These are phyloP conservation scores for Penicillium verhagenii DNA, from an alignment of 495 filamentous ascomycete genomes.

Conservation along the genomic window DNA sequence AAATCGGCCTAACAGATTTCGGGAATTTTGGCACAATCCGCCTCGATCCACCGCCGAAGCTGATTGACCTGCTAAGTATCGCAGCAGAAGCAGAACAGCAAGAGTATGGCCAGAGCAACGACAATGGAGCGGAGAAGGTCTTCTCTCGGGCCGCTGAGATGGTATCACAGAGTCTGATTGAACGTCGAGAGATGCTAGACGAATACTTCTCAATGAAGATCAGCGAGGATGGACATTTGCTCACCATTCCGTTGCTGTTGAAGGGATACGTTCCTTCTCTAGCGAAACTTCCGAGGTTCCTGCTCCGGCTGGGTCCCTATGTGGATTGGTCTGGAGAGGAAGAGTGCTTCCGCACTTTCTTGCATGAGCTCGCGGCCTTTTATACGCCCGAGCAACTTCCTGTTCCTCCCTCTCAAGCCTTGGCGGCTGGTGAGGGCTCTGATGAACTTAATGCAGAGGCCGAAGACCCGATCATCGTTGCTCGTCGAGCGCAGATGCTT, in stretches of 20 bases:
- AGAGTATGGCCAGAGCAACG: slow-evolving; percentile 15
- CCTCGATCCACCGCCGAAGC: slow-evolving; percentile 71
- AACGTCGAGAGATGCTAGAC: slow-evolving; percentile 77
- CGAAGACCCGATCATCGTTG: slow-evolving; percentile 51
- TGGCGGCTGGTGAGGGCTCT: slow-evolving; percentile 6
- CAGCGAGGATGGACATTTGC: slow-evolving; percentile 70
- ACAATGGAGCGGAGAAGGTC: slow-evolving; percentile 57
- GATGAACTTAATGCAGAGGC: slow-evolving; percentile 10
- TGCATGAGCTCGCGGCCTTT: slow-evolving; percentile 85
- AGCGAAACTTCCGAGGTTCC: slow-evolving; percentile 83
- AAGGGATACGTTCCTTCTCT: slow-evolving; percentile 86
- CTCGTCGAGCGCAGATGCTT: slow-evolving; percentile 62
- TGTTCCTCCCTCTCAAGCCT: slow-evolving; percentile 36
- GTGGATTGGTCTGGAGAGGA: slow-evolving; percentile 86
- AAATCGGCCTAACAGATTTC: slow-evolving; percentile 93
- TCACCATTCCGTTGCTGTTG: slow-evolving; percentile 76
- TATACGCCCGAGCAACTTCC: slow-evolving; percentile 88
- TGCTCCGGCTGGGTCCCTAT: slow-evolving; percentile 83
- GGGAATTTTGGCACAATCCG: slow-evolving; percentile 87
- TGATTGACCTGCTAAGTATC: slow-evolving; percentile 68
- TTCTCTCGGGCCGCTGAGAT: slow-evolving; percentile 62
- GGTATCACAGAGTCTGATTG: slow-evolving; percentile 63
- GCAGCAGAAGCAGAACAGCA: slow-evolving; percentile 66
- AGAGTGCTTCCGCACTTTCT: slow-evolving; percentile 79
- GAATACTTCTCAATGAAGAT: slow-evolving; percentile 93